Conservation (phyloP, 2,329 filamentous ascomycete species). For the Neonectria magnoliae region DNA sequence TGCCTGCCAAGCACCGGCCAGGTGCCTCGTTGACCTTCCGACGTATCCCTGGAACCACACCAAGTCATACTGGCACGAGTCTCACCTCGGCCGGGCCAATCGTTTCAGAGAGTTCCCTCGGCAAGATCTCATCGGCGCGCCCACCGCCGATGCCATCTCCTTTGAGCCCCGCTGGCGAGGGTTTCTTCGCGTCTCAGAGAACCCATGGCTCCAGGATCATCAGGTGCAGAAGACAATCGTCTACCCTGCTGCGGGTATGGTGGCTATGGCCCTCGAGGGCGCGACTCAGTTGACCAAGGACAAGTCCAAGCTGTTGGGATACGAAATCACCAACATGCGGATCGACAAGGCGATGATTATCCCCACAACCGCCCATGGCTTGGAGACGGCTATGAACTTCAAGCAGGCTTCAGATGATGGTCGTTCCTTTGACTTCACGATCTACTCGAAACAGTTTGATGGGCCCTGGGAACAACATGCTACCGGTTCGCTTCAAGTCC, state of each 20-base stretch:
- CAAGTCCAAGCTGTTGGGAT: conserved; percentile 44
- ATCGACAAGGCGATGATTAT: conserved; percentile 64
- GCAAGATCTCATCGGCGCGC: conserved; percentile 62
- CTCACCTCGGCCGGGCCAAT: conserved; percentile 55
- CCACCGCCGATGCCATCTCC: conserved; percentile 54
- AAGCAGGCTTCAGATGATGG: conserved; percentile 37
- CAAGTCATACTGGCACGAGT: conserved; percentile 64
- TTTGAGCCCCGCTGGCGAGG: conserved; percentile 61
- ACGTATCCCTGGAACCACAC: conserved; percentile 65
- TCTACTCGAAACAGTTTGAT: conserved; percentile 57
- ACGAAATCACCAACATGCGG: conserved; percentile 56
- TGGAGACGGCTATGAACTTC: conserved; percentile 62
- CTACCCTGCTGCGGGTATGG: conserved; percentile 62
- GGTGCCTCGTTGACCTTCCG: conserved; percentile 58
- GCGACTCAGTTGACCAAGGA: conserved; percentile 52
- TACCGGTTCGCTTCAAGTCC: conserved; percentile 45
- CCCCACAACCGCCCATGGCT: conserved; percentile 55
- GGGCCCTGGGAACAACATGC: conserved; percentile 57
- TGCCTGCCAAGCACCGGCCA: conserved; percentile 26
- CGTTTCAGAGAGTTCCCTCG: conserved; percentile 57
- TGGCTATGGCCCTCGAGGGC: conserved; percentile 60
- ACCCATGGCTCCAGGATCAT: conserved; percentile 64
- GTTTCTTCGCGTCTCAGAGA: conserved; percentile 59
- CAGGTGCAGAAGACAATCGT: conserved; percentile 60
- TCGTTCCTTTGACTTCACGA: conserved; percentile 50